phyloP scores from a whole-genome alignment of 1,139 yeast genomes.

The Pichia sp. region DNA sequence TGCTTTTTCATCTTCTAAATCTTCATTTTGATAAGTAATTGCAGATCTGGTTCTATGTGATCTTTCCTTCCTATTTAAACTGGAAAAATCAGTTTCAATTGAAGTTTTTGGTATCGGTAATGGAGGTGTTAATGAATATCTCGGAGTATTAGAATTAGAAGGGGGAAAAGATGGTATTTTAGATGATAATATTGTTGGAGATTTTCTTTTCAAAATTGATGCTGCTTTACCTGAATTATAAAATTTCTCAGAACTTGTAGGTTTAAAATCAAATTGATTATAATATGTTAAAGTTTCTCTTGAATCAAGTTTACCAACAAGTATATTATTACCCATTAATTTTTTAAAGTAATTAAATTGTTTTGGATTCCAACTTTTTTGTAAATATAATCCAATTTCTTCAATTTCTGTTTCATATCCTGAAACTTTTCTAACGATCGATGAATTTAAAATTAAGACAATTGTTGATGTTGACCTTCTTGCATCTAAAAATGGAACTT shows the following conservation, averaged over 20 bases:
- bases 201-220: too few species aligned
- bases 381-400: too few species aligned
- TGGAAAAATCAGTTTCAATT: conserved; percentile 10
- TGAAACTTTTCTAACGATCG: too few species aligned
- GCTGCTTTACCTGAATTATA: neutral
- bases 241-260: conserved; percentile 1
- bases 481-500: neutral
- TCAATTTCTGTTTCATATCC: too few species aligned
- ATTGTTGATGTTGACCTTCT: neutral
- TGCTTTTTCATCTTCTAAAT: conserved; percentile 9
- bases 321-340: too few species aligned
- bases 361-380: too few species aligned
- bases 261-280: neutral
- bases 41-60: conserved; percentile 3
- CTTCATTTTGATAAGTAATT: conserved; percentile 13
- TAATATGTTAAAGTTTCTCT: neutral
- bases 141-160: too few species aligned
- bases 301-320: neutral
- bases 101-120: too few species aligned
- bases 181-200: too few species aligned
- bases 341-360: too few species aligned
- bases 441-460: neutral
- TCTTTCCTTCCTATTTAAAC: conserved; percentile 11
- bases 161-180: too few species aligned
- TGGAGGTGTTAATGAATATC: too few species aligned